phyloP scores from a whole-genome alignment of 306 rosid species.

The Gynostemma pentaphyllum region DNA sequence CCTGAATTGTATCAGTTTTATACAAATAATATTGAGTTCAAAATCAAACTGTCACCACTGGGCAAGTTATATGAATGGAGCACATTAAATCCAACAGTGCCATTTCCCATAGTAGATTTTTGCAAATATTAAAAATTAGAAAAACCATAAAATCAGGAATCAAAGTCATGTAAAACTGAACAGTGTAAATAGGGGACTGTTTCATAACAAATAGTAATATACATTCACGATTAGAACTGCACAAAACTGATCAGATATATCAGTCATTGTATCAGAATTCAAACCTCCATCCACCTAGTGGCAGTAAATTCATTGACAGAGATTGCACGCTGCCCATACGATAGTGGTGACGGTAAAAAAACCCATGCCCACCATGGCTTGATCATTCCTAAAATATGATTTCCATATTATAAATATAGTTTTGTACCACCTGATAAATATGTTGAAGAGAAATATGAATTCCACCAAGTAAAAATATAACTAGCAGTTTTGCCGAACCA shows the following conservation, averaged over 20 bases:
- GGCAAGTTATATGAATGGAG: slow-evolving; percentile 48
- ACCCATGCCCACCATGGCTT: slow-evolving; percentile 90
- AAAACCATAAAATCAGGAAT: not conserved
- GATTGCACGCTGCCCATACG: slow-evolving; percentile 67
- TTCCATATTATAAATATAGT: not conserved
- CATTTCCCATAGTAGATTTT: slow-evolving; percentile 34
- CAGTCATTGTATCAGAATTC: slow-evolving; percentile 12
- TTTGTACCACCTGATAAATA: not conserved
- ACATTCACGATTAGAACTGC: no score
- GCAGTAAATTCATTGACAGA: slow-evolving; percentile 79
- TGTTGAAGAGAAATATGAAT: not conserved
- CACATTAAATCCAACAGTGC: slow-evolving; percentile 45
- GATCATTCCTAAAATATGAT: slow-evolving; percentile 42
- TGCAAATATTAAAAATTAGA: slow-evolving; percentile 21
- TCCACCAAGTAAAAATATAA: slow-evolving; percentile 68
- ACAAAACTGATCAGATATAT: not conserved
- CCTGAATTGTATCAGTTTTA: no score
- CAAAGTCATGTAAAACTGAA: not conserved
- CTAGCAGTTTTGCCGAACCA: slow-evolving; percentile 64
- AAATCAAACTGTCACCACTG: no score
- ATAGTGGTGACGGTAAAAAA: slow-evolving; percentile 73
- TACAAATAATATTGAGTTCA: no score
- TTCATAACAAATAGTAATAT: not conserved
- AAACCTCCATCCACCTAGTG: slow-evolving; percentile 79
- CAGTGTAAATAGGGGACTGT: not conserved